Conservation (phyloP, 306 rosid species). For the Medicago lupulina region DNA sequence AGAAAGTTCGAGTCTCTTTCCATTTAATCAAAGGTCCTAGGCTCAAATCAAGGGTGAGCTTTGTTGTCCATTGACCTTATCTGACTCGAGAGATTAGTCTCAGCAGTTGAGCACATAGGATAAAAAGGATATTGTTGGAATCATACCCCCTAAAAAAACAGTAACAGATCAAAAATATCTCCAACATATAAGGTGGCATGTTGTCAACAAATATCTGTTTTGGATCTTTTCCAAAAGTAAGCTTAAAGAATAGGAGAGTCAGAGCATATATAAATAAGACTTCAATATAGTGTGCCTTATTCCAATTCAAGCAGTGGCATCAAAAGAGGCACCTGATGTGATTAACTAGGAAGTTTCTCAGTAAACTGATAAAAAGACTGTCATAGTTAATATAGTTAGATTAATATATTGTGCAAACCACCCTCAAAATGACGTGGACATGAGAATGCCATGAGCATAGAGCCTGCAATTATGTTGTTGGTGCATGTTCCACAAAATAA, state of each 20-base stretch:
- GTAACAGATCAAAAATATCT: not conserved
- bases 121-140: too few relatives aligned
- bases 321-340: too few relatives aligned
- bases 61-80: not conserved
- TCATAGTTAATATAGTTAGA: too few relatives aligned
- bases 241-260: not conserved
- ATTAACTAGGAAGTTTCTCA: too few relatives aligned
- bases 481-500: too few relatives aligned
- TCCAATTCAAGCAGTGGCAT: not conserved
- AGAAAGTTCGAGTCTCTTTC: too few relatives aligned
- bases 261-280: not conserved
- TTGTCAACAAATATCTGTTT: not conserved
- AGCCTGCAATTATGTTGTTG: too few relatives aligned
- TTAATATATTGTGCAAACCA: too few relatives aligned
- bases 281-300: not conserved
- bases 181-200: not conserved
- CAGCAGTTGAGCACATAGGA: not conserved
- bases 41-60: not conserved
- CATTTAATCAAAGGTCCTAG: not conserved
- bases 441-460: too few relatives aligned
- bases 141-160: not conserved
- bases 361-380: too few relatives aligned
- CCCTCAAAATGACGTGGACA: too few relatives aligned
- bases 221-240: not conserved
- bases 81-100: not conserved